Evolutionary conservation across 108 stramenopile genomes (phyloP), one percentile per base, ranked within the genome.

Genomic region (Ochromonas danica): DNA sequence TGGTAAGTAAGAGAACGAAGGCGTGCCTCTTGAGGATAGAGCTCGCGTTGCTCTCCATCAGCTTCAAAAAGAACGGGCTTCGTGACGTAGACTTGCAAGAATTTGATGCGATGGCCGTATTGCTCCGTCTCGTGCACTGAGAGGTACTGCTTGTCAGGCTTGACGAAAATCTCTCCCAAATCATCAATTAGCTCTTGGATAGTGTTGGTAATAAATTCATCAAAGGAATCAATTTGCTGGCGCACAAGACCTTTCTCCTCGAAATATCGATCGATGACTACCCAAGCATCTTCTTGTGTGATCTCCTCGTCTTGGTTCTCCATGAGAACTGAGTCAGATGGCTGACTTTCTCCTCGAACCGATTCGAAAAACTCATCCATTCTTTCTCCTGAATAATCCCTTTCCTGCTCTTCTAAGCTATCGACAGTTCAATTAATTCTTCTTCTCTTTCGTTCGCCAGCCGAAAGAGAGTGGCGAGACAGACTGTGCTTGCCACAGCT

Each of bases 141-240:
- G 43, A 83, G 78, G 82, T 94, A 94, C 90, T 96, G 95, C 39
- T 90, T 80, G 80, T 96, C 93, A 45, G 96, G 95, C 2, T 87
- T 90, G 0, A 98, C 92, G n/a, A 91, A 86, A 61, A 97, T 95
- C 61, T 94, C 93, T 43, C 94, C 94, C 14, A 90, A 88, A 71
- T 96, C 95, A 80, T 92, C 93, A 63, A 99, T 96, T 39, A 98
- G 78, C 83, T 99, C 96, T 79, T 96, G 95, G 94, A 99, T 95
- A 38, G 94, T 93, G 79, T 96, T 94, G 87, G 94, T 92, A 77
- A 98, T 93, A 85, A 98, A 98, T 81, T 93, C 93, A 82, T 99
- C 96, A 85, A 97, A 99, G 2, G 95, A 96, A 82, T 99, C 99
- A 43, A 99, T 88, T 82, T 99, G 99, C 86, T 98, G 99, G 40